Evolutionary conservation across 2,329 filamentous ascomycete species (phyloP), one percentile per base, ranked within the genome.

Genomic region (Ceratocystis cubensis): DNA sequence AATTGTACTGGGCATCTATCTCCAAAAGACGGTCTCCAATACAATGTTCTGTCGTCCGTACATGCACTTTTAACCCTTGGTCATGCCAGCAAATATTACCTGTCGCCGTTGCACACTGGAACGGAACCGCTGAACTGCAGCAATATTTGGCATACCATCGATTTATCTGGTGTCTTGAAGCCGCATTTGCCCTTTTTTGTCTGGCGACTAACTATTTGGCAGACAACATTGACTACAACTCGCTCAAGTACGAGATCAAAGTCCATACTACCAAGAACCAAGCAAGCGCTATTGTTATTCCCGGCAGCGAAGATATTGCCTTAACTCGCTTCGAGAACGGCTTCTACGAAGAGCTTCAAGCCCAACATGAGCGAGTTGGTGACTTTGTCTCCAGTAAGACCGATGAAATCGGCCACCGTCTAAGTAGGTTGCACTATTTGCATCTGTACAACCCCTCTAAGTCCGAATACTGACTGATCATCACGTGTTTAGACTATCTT

Each of bases 201-300:
- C 37, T 57, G 15, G 56, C 37, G 46, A 45, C 64, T 66, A 62
- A 66, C 64, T 28, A 48, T 59, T n/a, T 20, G 28, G 44, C 74
- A 90, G 87, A 92, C 74, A 94, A 95, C 75, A 85, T 95, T 75
- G 90, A 94, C 75, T 95, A 95, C 79, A 90, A 93, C 74, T 88
- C 88, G 62, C 82, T 95, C 70, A 95, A 95, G 76, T 82, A 89
- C 74, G 81, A 89, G 72, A 93, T 95, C 79, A 94, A 93, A 75
- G 82, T 82, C 68, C 84, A 91, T 73, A 95, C 90, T 1, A 87
- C 86, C 13, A 83, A 82, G 57, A 84, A 87, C 74, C 84, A 88
- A 71, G 87, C 85, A 62, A 79, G 79, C 33, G 87, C 88, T 59
- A 84, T 91, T 66, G 81, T 86, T 22, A 92, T 94, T 65, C 89